These are phyloP conservation scores for Exophiala sp. DNA, from an alignment of 2,329 filamentous ascomycete species.

Conservation along the genomic window DNA sequence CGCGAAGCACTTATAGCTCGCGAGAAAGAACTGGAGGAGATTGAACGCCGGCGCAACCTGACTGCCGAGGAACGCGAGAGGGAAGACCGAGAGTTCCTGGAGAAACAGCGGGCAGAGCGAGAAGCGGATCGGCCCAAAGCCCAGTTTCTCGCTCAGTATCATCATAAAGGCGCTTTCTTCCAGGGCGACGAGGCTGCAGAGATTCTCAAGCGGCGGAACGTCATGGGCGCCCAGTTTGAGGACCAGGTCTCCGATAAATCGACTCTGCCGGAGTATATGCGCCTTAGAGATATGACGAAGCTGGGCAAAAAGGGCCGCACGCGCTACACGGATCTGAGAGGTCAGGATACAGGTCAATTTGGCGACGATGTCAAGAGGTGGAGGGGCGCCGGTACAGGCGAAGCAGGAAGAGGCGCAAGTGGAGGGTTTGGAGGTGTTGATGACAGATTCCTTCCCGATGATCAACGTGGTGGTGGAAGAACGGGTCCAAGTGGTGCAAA, in stretches of 20 bases:
- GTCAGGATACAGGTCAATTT: slow-evolving; percentile 87
- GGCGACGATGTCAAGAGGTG: slow-evolving; percentile 50
- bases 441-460: slow-evolving; percentile 44
- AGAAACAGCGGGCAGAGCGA: slow-evolving; percentile 68
- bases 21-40: slow-evolving; percentile 80
- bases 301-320: slow-evolving; percentile 86
- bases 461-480: slow-evolving; percentile 32
- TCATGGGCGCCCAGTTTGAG: slow-evolving; percentile 76
- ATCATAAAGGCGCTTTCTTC: slow-evolving; percentile 95
- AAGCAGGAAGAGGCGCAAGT: slow-evolving; percentile 24
- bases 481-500: slow-evolving; percentile 42
- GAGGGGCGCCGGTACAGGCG: slow-evolving; percentile 28
- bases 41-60: slow-evolving; percentile 80
- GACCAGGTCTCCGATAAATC: slow-evolving; percentile 81
- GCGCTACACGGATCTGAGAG: slow-evolving; percentile 79
- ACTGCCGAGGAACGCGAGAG: slow-evolving; percentile 77
- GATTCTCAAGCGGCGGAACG: slow-evolving; percentile 70
- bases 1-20: slow-evolving; percentile 75
- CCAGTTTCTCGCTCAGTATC: slow-evolving; percentile 90
- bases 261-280: slow-evolving; percentile 81
- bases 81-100: slow-evolving; percentile 75
- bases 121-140: slow-evolving; percentile 72
- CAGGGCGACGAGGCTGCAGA: slow-evolving; percentile 70
- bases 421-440: slow-evolving; percentile 34
- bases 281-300: slow-evolving; percentile 88